Evolutionary conservation across 495 filamentous ascomycete species (phyloP).

Genomic region (Aspergillus mulundensis): DNA sequence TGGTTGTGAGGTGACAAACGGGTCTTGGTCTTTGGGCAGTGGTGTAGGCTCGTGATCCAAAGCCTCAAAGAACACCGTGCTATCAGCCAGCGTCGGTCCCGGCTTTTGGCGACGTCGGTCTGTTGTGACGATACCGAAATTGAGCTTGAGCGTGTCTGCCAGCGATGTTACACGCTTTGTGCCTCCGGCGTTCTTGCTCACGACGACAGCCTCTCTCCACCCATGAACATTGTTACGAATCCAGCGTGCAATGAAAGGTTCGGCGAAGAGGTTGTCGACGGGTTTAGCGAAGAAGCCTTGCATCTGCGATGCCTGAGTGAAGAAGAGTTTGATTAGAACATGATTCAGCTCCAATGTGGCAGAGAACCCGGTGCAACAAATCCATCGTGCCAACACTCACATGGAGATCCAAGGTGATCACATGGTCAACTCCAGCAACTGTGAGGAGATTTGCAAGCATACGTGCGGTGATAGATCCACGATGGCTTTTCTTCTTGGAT

Average conservation of each 20-base stretch:
- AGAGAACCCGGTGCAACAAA: conserved; percentile 4
- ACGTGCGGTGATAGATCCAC: conserved; percentile 91
- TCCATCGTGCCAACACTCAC: conserved; percentile 36
- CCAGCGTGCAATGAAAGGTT: conserved; percentile 95
- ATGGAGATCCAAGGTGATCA: conserved; percentile 95
- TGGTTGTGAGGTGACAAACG: conserved; percentile 23
- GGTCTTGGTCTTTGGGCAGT: conserved; percentile 25
- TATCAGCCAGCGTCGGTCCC: conserved; percentile 60
- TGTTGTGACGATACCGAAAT: conserved; percentile 95
- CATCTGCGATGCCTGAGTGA: conserved; percentile 76
- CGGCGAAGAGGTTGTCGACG: conserved; percentile 95
- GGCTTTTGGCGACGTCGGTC: conserved; percentile 66
- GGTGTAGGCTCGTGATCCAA: conserved; percentile 31
- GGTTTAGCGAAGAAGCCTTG: conserved; percentile 98
- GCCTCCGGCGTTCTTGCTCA: conserved; percentile 96
- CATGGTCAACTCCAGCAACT: conserved; percentile 92
- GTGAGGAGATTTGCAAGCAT: conserved; percentile 94
- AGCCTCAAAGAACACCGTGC: conserved; percentile 52
- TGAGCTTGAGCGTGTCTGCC: conserved; percentile 92
- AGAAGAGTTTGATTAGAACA: conserved; percentile 13
- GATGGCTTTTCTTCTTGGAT: conserved; percentile 97
- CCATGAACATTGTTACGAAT: conserved; percentile 79
- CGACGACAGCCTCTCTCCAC: conserved; percentile 90
- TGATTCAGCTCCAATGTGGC: conserved; percentile 1
- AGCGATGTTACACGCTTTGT: conserved; percentile 97